These are phyloP conservation scores for Cornus kousa DNA, from an alignment of 148 eudicot species.

Conservation along the genomic window DNA sequence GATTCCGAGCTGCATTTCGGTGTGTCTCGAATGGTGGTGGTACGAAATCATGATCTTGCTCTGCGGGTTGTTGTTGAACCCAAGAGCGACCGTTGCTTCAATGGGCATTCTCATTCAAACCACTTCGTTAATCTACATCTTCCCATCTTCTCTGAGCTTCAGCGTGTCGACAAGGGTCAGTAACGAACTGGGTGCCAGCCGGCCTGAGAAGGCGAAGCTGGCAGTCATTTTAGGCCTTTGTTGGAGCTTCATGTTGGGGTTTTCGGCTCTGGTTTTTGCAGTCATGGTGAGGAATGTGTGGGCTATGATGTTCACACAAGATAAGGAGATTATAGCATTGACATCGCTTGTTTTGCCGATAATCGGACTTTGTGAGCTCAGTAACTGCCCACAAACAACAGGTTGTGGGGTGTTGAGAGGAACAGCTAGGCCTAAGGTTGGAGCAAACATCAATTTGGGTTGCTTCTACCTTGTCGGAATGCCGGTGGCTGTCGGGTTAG, in stretches of 20 bases:
- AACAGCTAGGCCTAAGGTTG: slow-evolving; percentile 70
- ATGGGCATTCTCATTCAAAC: slow-evolving; percentile 80
- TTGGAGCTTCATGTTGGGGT: slow-evolving; percentile 52
- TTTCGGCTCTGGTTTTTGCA: slow-evolving; percentile 46
- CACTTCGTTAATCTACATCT: slow-evolving; percentile 68
- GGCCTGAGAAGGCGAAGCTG: slow-evolving; percentile 51
- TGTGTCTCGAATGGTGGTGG: slow-evolving; percentile 96
- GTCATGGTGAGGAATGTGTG: slow-evolving; percentile 42
- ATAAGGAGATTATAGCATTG: slow-evolving; percentile 41
- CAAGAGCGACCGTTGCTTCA: slow-evolving; percentile 62
- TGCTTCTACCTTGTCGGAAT: slow-evolving; percentile 78
- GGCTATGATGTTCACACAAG: slow-evolving; percentile 65
- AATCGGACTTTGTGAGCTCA: slow-evolving; percentile 79
- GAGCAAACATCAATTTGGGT: slow-evolving; percentile 67
- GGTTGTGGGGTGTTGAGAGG: slow-evolving; percentile 80
- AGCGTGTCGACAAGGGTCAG: slow-evolving; percentile 72
- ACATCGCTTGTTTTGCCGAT: slow-evolving; percentile 62
- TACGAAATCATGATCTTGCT: slow-evolving; percentile 81
- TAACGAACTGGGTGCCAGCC: slow-evolving; percentile 61
- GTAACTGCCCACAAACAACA: slow-evolving; percentile 85
- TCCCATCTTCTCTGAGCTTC: slow-evolving; percentile 69
- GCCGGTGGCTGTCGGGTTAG: slow-evolving; percentile 62
- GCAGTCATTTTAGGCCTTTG: slow-evolving; percentile 57
- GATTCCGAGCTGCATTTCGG: slow-evolving; percentile 73
- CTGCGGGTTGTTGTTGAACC: slow-evolving; percentile 55